phyloP scores from a whole-genome alignment of 108 stramenopile species.

The Mayamaea pseudoterrestris region DNA sequence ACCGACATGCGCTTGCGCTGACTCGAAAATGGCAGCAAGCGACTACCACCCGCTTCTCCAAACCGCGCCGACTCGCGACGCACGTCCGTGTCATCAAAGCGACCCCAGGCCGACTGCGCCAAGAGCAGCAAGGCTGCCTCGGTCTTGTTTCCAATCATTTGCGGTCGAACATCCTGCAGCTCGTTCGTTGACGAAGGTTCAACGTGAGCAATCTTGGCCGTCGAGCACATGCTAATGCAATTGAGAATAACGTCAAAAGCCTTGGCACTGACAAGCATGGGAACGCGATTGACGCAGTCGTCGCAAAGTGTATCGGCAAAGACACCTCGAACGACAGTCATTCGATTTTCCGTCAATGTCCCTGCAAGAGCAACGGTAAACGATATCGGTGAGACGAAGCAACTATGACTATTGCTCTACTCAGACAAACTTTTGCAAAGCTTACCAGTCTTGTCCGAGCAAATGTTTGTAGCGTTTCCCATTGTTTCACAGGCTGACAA shows the following conservation, averaged over 20 bases:
- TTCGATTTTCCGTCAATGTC: slow-evolving; percentile 69
- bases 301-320: slow-evolving; percentile 34
- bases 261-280: slow-evolving; percentile 12
- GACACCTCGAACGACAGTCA: slow-evolving; percentile 70
- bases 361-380: no score
- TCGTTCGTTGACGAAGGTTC: slow-evolving; percentile 11
- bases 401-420: no score
- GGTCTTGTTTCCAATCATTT: slow-evolving; percentile 60
- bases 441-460: slow-evolving; percentile 91
- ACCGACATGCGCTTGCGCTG: slow-evolving; percentile 59
- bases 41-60: slow-evolving; percentile 45
- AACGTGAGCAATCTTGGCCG: slow-evolving; percentile 29
- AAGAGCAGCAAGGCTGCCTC: slow-evolving; percentile 52
- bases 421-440: no score
- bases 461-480: slow-evolving; percentile 95
- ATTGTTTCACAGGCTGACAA: slow-evolving; percentile 94
- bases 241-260: slow-evolving; percentile 38
- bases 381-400: no score
- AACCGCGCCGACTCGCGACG: slow-evolving; percentile 36
- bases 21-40: slow-evolving; percentile 55
- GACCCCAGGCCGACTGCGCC: slow-evolving; percentile 30
- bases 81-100: slow-evolving; percentile 33
- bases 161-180: slow-evolving; percentile 26
- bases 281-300: slow-evolving; percentile 16
- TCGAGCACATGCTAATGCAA: slow-evolving; percentile 49